These are phyloP conservation scores for Eucalyptus grandis DNA, from an alignment of 345 rosid species.

Conservation along the genomic window DNA sequence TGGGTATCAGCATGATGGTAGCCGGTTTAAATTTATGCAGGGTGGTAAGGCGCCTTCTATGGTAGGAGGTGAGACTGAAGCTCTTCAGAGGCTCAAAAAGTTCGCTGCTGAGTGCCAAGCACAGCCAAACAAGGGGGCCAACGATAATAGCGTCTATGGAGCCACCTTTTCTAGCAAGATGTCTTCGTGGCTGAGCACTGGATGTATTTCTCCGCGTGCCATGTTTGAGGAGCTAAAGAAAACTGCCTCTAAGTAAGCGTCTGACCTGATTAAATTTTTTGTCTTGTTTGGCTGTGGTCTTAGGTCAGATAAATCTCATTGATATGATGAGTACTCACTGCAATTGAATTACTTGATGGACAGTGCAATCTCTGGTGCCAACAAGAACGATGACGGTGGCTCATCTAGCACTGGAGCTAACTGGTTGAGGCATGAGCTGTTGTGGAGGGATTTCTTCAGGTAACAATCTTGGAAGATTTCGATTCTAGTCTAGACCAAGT, in stretches of 20 bases:
- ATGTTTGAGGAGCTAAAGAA: slow-evolving; percentile 93
- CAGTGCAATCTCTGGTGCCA: slow-evolving; percentile 20
- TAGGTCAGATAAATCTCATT: neutral
- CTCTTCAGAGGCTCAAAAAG: slow-evolving; percentile 59
- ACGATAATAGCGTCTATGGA: slow-evolving; percentile 59
- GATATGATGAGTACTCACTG: neutral
- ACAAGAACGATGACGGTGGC: slow-evolving; percentile 1
- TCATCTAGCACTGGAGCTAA: slow-evolving; percentile 18
- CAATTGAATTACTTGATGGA: neutral
- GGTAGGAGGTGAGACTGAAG: slow-evolving; percentile 98
- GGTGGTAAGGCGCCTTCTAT: slow-evolving; percentile 60
- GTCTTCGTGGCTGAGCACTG: slow-evolving; percentile 89
- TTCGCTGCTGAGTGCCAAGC: slow-evolving; percentile 79
- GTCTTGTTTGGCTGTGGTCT: neutral
- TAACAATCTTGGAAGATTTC: neutral
- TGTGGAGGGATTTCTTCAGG: slow-evolving; percentile 63
- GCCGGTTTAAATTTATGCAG: slow-evolving; percentile 6
- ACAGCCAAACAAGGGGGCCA: slow-evolving; percentile 52
- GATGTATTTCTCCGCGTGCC: slow-evolving; percentile 88
- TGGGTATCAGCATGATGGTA: neutral
- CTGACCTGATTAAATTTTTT: neutral
- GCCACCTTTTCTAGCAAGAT: slow-evolving; percentile 95
- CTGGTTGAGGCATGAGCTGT: slow-evolving; percentile 43
- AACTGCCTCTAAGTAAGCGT: slow-evolving; percentile 42
- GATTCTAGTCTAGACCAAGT: neutral